Conservation (phyloP, 768 basidiomycete species). For the Russula lepida region DNA sequence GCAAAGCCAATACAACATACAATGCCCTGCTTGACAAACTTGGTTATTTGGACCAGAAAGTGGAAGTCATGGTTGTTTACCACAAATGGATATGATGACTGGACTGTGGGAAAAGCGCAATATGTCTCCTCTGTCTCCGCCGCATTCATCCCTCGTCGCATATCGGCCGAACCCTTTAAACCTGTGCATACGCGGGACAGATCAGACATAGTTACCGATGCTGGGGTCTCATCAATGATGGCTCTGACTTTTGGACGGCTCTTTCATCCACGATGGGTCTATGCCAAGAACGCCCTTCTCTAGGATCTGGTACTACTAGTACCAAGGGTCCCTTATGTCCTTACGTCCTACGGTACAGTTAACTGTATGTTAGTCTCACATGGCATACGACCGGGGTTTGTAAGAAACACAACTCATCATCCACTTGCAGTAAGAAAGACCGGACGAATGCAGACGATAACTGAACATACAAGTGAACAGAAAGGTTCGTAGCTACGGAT, state of each 20-base stretch:
- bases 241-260: background rate
- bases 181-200: constrained; percentile 4
- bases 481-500: background rate
- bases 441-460: background rate
- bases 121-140: background rate
- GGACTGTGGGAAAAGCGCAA: background rate
- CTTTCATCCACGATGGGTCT: background rate
- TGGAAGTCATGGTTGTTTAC: background rate
- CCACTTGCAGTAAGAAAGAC: background rate
- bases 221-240: constrained; percentile 1
- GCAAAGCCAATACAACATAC: background rate
- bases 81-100: background rate
- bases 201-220: background rate
- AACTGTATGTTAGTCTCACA: constrained; percentile 6
- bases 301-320: background rate
- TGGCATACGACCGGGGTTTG: background rate
- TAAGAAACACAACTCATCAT: background rate
- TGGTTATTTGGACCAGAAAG: background rate
- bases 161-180: background rate
- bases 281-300: background rate
- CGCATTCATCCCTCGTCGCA: background rate
- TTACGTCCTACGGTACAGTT: background rate
- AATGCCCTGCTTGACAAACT: background rate
- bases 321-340: background rate
- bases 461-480: background rate